These are phyloP conservation scores for Magnusiomyces starmeri DNA, from an alignment of 1,139 yeast species.

Conservation along the genomic window DNA sequence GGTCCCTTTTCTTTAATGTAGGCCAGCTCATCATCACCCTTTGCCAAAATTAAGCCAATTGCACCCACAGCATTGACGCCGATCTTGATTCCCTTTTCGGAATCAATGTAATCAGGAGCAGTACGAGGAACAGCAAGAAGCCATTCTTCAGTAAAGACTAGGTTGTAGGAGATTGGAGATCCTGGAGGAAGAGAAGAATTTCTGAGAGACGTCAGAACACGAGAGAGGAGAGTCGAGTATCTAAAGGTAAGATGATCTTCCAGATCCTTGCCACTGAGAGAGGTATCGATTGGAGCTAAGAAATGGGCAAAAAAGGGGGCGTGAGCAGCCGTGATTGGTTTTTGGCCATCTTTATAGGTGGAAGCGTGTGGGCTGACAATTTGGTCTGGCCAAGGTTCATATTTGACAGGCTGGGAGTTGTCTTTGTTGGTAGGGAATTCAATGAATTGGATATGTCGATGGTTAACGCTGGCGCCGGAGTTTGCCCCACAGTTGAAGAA, in stretches of 20 bases:
- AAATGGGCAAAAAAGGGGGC: constrained; percentile 74
- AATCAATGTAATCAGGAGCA: constrained; percentile 21
- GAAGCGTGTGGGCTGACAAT: constrained; percentile 44
- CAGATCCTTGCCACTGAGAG: constrained; percentile 36
- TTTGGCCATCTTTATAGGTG: constrained; percentile 36
- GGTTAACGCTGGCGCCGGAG: constrained; percentile 91
- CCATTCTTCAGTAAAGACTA: constrained; percentile 74
- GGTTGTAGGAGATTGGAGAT: constrained; percentile 55
- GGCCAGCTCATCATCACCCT: constrained; percentile 46
- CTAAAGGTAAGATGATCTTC: constrained; percentile 54
- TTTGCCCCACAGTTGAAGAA: constrained; percentile 83
- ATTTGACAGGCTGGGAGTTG: constrained; percentile 22
- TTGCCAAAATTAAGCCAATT: constrained; percentile 71
- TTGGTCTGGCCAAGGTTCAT: constrained; percentile 53
- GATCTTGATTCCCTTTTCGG: constrained; percentile 33
- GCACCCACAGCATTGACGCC: constrained; percentile 78
- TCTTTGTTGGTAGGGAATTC: constrained; percentile 44
- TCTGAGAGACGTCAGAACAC: constrained; percentile 58
- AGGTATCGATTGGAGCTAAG: constrained; percentile 51
- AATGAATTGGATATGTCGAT: constrained; percentile 84
- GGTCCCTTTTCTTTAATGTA: constrained; percentile 28
- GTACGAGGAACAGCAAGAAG: constrained; percentile 82
- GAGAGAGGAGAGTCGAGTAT: constrained; percentile 63
- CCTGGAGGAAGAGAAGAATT: constrained; percentile 7
- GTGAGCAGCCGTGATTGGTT: constrained; percentile 54